Conservation (phyloP, 2,329 filamentous ascomycete genomes). For the Chrysosporium keratinophilum region DNA sequence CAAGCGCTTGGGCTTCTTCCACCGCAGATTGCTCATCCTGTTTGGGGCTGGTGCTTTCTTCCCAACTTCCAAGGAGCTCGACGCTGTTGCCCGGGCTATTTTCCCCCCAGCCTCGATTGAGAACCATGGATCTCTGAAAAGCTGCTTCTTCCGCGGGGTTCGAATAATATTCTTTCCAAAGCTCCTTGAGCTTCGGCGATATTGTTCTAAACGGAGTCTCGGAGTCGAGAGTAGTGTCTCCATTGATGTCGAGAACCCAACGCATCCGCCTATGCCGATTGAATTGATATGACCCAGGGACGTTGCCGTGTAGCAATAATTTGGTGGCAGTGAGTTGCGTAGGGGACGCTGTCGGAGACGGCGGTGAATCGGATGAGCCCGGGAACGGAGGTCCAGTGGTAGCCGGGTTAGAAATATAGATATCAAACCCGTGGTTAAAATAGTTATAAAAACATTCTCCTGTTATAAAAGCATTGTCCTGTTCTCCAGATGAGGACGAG, state of each 20-base stretch:
- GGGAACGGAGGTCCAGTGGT: constrained; percentile 55
- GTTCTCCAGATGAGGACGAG: constrained; percentile 43
- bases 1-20: constrained; percentile 45
- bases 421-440: constrained; percentile 88
- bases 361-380: constrained; percentile 27
- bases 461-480: constrained; percentile 46
- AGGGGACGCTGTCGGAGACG: constrained; percentile 24
- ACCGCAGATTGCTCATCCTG: constrained; percentile 34
- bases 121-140: constrained; percentile 59
- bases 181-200: constrained; percentile 55
- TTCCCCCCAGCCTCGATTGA: constrained; percentile 84
- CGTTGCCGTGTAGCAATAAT: constrained; percentile 84
- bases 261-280: constrained; percentile 84
- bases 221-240: constrained; percentile 49
- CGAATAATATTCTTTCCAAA: constrained; percentile 59
- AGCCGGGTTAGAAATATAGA: constrained; percentile 72
- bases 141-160: constrained; percentile 45
- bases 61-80: constrained; percentile 76
- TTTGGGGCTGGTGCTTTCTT: constrained; percentile 52
- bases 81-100: constrained; percentile 74
- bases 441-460: constrained; percentile 84
- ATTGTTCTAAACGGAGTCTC: constrained; percentile 70
- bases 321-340: constrained; percentile 78
- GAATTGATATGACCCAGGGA: constrained; percentile 92
- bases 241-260: constrained; percentile 58